phyloP scores from a whole-genome alignment of 345 rosid genomes.

The Ceriops tagal region DNA sequence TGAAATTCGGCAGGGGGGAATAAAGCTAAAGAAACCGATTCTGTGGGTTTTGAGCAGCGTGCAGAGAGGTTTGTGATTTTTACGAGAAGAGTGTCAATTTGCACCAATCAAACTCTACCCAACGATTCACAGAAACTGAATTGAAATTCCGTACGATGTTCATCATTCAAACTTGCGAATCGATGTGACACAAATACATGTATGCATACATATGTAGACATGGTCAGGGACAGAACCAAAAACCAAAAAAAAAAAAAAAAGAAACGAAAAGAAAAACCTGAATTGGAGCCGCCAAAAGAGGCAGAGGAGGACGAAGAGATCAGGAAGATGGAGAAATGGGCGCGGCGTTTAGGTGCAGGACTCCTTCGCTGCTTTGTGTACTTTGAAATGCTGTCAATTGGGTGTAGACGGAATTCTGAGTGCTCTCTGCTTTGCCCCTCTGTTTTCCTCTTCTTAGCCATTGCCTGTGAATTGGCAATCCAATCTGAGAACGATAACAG shows the following conservation, averaged over 20 bases:
- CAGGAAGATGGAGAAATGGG: constrained; percentile 30
- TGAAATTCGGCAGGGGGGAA: no score
- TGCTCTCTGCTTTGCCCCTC: background rate
- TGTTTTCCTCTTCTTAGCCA: constrained; percentile 9
- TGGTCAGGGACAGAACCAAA: no score
- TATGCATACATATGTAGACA: no score
- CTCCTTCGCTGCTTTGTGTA: constrained; percentile 26
- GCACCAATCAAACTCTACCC: no score
- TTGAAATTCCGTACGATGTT: background rate
- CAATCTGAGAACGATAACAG: background rate
- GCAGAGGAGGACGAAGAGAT: background rate
- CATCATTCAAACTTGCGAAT: no score
- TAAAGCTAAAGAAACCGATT: no score
- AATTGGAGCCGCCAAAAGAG: background rate
- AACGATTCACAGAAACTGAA: background rate
- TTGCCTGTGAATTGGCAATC: background rate
- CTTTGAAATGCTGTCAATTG: constrained; percentile 22
- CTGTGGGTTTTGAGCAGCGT: no score
- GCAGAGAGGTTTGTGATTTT: no score
- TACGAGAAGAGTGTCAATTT: no score
- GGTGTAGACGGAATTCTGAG: background rate
- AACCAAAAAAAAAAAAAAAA: no score
- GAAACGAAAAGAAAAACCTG: background rate
- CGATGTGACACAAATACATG: no score
- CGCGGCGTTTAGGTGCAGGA: constrained; percentile 30